Conservation (phyloP, 495 filamentous ascomycete species). For the Talaromyces adpressus region DNA sequence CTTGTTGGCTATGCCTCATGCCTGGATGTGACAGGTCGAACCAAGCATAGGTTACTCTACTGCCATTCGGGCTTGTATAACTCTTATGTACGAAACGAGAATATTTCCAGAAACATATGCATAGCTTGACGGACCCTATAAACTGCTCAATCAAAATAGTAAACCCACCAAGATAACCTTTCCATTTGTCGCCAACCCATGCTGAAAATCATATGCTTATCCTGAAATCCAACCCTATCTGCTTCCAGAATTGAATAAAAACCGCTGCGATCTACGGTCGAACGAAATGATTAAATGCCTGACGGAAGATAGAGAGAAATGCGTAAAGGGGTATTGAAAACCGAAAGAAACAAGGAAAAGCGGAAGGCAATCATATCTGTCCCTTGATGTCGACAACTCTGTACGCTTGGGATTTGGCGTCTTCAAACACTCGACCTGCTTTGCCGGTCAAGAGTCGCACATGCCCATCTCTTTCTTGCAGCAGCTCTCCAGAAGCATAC, state of each 20-base stretch:
- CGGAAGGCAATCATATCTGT: constrained; percentile 60
- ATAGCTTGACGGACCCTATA: neutral
- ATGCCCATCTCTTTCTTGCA: constrained; percentile 67
- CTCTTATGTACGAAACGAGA: neutral
- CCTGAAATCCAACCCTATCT: neutral
- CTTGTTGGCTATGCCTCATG: too few relatives aligned
- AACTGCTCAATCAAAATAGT: neutral
- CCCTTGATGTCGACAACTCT: constrained; percentile 91
- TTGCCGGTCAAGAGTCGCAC: constrained; percentile 72
- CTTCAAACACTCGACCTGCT: constrained; percentile 66
- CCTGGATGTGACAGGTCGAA: neutral
- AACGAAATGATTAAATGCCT: neutral
- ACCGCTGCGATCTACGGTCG: neutral
- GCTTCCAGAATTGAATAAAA: neutral
- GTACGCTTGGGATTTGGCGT: constrained; percentile 63
- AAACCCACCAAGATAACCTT: neutral
- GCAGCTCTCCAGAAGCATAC: constrained; percentile 62
- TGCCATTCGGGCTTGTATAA: neutral
- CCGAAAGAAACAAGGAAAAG: constrained; percentile 12
- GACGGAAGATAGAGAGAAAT: neutral
- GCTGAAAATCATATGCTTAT: neutral
- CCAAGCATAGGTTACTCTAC: neutral
- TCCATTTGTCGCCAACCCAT: neutral
- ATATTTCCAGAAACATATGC: neutral
- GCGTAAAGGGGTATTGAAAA: constrained; percentile 8